These are phyloP conservation scores for Polygonum aviculare DNA, from an alignment of 148 eudicot genomes.

Conservation along the genomic window DNA sequence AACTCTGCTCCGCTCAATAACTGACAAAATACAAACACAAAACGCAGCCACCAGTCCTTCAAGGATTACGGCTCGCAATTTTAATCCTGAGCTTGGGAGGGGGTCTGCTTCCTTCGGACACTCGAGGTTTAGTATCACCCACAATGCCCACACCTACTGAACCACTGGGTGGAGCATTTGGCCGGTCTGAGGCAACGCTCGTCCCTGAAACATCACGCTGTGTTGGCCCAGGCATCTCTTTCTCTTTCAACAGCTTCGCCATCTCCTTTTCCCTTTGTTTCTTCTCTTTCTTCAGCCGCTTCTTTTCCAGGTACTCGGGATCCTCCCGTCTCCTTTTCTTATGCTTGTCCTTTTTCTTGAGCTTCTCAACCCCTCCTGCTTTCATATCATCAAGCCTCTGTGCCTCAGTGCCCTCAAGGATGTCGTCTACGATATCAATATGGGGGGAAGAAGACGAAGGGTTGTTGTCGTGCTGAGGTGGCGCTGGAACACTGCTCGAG, in stretches of 20 bases:
- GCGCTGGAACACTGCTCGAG: conserved; percentile 52
- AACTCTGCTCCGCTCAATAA: background rate
- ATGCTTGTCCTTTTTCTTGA: conserved; percentile 51
- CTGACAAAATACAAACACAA: background rate
- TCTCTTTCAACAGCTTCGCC: conserved; percentile 34
- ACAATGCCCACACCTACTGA: conserved; percentile 23
- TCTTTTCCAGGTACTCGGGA: conserved; percentile 63
- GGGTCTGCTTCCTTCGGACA: conserved; percentile 18
- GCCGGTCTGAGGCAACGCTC: background rate
- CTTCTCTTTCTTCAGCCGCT: conserved; percentile 79
- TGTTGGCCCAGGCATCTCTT: conserved; percentile 3
- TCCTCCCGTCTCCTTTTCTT: conserved; percentile 64
- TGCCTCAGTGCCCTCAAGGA: conserved; percentile 13
- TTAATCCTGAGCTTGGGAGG: conserved; percentile 64
- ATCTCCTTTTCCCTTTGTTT: conserved; percentile 62
- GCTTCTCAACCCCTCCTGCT: conserved; percentile 23
- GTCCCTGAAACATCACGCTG: background rate
- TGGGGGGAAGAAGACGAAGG: conserved; percentile 18
- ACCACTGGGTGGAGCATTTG: conserved; percentile 10
- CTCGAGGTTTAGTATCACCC: conserved; percentile 22
- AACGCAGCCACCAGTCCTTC: background rate
- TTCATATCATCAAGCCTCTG: conserved; percentile 25
- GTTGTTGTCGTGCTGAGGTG: conserved; percentile 18
- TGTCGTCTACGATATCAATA: conserved; percentile 16
- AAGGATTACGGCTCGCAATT: conserved; percentile 45